Base-by-base conservation (phyloP, 495 filamentous ascomycete genomes). In the Schizothecium vesticola region DNA sequence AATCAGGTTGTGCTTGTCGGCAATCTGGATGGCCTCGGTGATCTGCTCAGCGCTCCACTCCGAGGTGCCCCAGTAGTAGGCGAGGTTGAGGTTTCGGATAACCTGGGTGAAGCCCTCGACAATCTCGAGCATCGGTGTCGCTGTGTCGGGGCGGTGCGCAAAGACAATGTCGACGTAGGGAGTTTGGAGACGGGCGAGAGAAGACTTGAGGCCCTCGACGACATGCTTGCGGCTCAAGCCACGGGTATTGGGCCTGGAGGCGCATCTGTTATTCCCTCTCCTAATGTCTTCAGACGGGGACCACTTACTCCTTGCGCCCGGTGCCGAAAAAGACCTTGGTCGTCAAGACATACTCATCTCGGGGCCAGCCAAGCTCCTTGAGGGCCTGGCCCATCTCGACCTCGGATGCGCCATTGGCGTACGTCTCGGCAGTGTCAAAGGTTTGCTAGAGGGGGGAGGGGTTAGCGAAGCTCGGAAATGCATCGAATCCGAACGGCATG, bases 41-140 rank as follows among this genome's bases (percentile, higher is more conserved):
- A 96, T 94, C 80, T 96, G 91, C 63, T 86, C 87, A 9, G 92
- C 91, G 66, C 83, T 84, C 93, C 92, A 96, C 81, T 94, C 91
- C 0, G 89, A 92, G 1, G 93, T 96, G 33, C 93, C 93, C 93
- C 92, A 96, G 84, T 96, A 95, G 75, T 95, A 89, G 24, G 90
- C 88, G 59, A 77, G 74, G 80, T 92, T 90, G 56, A 92, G 90
- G 59, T 85, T 85, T 76, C 89, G 82, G 71, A 96, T 92, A 31
- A 90, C 78, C 74, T 92, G 85, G 78, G 94, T 94, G 83, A 96
- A 96, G 58, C 83, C 92, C 66, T 92, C 87, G 43, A 96, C 93
- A 43, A 87, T 87, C 78, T 97, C 93, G 75, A 93, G 91, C 83
- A 96, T 94, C 3, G 93, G 93, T 0, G 92, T 95, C 56, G 88